Percentiles rank a stretch among this genome's conserved stretches.
These are phyloP conservation scores for Zalerion maritima DNA, from an alignment of 495 filamentous ascomycete species.

Conservation along the genomic window DNA sequence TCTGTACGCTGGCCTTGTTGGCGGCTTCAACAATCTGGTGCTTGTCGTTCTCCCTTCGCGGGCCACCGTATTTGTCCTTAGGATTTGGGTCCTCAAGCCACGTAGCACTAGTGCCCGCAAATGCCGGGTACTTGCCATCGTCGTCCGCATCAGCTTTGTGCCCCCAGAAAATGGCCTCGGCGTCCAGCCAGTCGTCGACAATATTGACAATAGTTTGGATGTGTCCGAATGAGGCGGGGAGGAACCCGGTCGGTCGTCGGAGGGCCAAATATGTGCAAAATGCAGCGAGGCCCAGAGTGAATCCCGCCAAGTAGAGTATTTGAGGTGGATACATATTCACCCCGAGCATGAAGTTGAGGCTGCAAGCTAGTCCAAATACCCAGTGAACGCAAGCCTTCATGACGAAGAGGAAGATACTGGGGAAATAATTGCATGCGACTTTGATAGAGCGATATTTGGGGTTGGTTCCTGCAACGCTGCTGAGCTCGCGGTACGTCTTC, in stretches of 20 bases:
- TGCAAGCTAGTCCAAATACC: conserved; percentile 27
- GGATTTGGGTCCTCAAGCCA: conserved; percentile 2
- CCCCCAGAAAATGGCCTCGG: conserved; percentile 29
- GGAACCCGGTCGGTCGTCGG: conserved; percentile 19
- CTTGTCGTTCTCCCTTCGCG: too few species aligned
- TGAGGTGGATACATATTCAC: conserved; percentile 23
- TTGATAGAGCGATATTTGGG: conserved; percentile 18
- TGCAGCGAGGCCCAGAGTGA: conserved; percentile 17
- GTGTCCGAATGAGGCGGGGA: conserved; percentile 29
- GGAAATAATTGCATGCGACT: conserved; percentile 25
- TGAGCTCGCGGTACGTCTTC: conserved; percentile 19
- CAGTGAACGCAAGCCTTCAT: conserved; percentile 32
- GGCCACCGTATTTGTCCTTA: too few species aligned
- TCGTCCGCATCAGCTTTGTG: conserved; percentile 16
- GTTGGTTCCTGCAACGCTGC: conserved; percentile 16
- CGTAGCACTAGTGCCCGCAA: conserved; percentile 3
- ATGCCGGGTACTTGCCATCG: conserved; percentile 4
- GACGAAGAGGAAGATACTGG: conserved; percentile 24
- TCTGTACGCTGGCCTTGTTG: too few species aligned
- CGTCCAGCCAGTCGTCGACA: conserved; percentile 28
- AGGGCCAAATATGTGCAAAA: conserved; percentile 24
- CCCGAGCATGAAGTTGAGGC: conserved; percentile 16
- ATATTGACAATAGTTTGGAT: conserved; percentile 30
- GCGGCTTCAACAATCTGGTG: too few species aligned
- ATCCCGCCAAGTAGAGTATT: conserved; percentile 20